Conservation (phyloP, 441 rosid genomes). For the Omphalea diandra region DNA sequence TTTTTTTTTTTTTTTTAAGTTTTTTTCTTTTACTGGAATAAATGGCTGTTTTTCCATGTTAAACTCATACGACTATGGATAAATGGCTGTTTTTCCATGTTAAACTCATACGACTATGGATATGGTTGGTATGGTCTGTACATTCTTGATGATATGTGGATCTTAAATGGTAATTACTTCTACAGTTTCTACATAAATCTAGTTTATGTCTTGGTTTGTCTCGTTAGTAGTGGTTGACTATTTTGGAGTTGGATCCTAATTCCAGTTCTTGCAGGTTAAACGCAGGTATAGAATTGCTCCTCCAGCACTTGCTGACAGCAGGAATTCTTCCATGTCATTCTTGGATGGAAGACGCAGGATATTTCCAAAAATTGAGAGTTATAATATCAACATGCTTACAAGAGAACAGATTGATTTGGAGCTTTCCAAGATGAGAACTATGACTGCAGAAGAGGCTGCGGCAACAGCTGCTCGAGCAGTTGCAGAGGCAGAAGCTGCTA, state of each 20-base stretch:
- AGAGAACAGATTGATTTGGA: slow-evolving; percentile 72
- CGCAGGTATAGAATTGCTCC: slow-evolving; percentile 78
- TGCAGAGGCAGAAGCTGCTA: slow-evolving; percentile 89
- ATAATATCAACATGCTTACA: slow-evolving; percentile 45
- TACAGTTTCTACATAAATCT: not conserved
- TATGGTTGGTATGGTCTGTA: not conserved
- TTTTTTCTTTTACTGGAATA: not conserved
- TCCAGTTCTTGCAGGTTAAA: slow-evolving; percentile 55
- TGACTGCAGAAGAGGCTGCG: slow-evolving; percentile 87
- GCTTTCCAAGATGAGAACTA: slow-evolving; percentile 67
- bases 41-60: slow-evolving; percentile 1
- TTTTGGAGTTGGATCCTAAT: not conserved
- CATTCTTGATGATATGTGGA: not conserved
- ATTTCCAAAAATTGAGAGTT: slow-evolving; percentile 53
- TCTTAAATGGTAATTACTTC: not conserved
- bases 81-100: slow-evolving; percentile 2
- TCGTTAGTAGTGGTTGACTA: not conserved
- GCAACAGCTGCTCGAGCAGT: slow-evolving; percentile 86
- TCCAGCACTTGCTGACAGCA: slow-evolving; percentile 42
- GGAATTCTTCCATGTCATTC: slow-evolving; percentile 30
- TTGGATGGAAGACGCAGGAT: slow-evolving; percentile 44
- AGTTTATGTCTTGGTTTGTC: not conserved
- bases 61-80: not conserved
- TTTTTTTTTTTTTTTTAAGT: not conserved
- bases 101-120: not conserved